Percentiles rank a stretch among this genome's conserved stretches.
These are phyloP conservation scores for Rhamnella rubrinervis DNA, from an alignment of 331 rosid genomes.

Conservation along the genomic window DNA sequence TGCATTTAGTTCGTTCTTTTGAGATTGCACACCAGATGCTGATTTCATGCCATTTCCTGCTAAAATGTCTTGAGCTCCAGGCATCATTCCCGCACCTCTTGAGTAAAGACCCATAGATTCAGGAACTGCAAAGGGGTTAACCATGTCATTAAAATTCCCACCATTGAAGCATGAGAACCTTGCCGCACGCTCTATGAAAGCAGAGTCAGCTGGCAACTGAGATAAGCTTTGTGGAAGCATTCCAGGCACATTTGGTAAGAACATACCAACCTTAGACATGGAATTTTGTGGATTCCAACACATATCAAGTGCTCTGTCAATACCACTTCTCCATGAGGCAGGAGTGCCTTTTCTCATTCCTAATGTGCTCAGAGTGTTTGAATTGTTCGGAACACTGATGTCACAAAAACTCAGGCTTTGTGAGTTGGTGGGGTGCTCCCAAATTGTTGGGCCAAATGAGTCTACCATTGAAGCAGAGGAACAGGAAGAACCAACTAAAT, in stretches of 20 bases:
- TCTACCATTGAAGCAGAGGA: conserved; percentile 73
- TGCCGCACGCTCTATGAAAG: conserved; percentile 51
- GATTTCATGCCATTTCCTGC: conserved; percentile 46
- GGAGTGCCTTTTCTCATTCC: conserved; percentile 59
- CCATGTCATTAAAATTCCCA: conserved; percentile 59
- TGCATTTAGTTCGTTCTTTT: conserved; percentile 37
- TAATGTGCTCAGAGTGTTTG: conserved; percentile 38
- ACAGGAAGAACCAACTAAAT: conserved; percentile 57
- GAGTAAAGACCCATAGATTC: conserved; percentile 47
- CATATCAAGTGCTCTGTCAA: conserved; percentile 57
- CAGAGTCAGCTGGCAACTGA: conserved; percentile 49
- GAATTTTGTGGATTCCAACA: conserved; percentile 55
- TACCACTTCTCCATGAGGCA: conserved; percentile 46
- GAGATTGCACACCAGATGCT: conserved; percentile 44
- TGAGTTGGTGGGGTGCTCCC: conserved; percentile 65
- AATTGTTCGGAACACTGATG: conserved; percentile 42
- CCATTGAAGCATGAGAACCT: conserved; percentile 48
- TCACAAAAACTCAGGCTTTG: conserved; percentile 71
- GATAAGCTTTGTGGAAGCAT: conserved; percentile 33
- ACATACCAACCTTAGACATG: conserved; percentile 45
- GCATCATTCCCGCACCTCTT: conserved; percentile 39
- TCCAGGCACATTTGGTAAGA: conserved; percentile 34
- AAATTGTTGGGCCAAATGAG: conserved; percentile 52
- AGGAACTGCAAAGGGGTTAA: conserved; percentile 57
- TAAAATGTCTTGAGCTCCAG: conserved; percentile 40